These are phyloP conservation scores for Cladosporium sp. DNA, from an alignment of 2,329 filamentous ascomycete species.

Conservation along the genomic window DNA sequence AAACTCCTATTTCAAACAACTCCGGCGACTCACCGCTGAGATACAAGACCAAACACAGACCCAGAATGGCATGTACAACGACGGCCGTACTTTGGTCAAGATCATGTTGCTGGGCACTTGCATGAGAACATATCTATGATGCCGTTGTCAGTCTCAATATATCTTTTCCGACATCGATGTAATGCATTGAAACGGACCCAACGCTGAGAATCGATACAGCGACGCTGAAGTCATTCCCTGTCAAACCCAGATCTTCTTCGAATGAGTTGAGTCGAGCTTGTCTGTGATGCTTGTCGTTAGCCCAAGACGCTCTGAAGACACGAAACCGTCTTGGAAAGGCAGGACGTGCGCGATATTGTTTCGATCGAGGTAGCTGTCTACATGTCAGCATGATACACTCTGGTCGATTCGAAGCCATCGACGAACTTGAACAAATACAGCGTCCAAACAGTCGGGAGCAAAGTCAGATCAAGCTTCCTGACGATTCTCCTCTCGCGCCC, in stretches of 20 bases:
- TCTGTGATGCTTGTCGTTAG: background rate
- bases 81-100: conserved; percentile 40
- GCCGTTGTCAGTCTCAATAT: too few species aligned
- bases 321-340: too few species aligned
- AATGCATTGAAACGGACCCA: conserved; percentile 6
- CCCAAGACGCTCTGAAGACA: background rate
- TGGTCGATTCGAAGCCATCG: too few species aligned
- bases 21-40: too few species aligned
- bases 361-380: conserved; percentile 26
- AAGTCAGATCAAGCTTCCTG: conserved; percentile 8
- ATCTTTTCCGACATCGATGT: too few species aligned
- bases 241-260: conserved; percentile 51
- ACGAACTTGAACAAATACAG: conserved; percentile 9
- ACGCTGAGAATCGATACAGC: conserved; percentile 44
- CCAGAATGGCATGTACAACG: conserved; percentile 37
- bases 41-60: conserved; percentile 30
- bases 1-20: too few species aligned
- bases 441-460: conserved; percentile 2
- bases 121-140: conserved; percentile 37
- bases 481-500: background rate
- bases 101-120: conserved; percentile 44
- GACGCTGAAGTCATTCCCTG: conserved; percentile 54
- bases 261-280: conserved; percentile 35
- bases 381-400: too few species aligned
- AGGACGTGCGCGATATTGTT: conserved; percentile 5